These are phyloP conservation scores for Phytophthora citricola DNA, from an alignment of 352 stramenopile genomes.

Conservation along the genomic window DNA sequence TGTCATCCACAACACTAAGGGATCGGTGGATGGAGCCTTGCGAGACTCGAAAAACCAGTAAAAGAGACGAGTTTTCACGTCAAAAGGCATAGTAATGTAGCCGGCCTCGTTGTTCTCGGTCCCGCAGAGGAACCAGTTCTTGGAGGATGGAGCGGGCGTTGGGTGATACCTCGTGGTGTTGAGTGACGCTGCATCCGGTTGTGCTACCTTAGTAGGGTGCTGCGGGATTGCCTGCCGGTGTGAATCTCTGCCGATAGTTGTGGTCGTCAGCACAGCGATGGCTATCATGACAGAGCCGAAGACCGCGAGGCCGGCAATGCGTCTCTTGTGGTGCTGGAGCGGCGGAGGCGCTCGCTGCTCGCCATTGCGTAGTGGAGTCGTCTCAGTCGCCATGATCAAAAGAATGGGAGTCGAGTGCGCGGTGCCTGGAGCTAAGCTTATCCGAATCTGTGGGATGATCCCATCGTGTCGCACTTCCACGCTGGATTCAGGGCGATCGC, in stretches of 20 bases:
- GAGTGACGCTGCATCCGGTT: constrained; percentile 4
- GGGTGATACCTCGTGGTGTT: constrained; percentile 7
- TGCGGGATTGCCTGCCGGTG: constrained; percentile 9
- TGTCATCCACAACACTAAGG: constrained; percentile 77
- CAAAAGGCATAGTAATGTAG: constrained; percentile 48
- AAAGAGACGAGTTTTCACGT: constrained; percentile 53
- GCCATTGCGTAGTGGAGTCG: constrained; percentile 29
- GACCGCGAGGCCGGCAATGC: constrained; percentile 23
- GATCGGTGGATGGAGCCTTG: constrained; percentile 49
- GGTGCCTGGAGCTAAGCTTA: background rate
- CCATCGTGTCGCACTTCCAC: too few relatives aligned
- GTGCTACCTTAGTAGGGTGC: constrained; percentile 12
- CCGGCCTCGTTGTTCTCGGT: constrained; percentile 48
- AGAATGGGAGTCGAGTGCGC: background rate
- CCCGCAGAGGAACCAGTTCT: constrained; percentile 32
- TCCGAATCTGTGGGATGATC: background rate
- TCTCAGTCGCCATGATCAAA: constrained; percentile 32
- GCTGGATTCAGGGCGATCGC: background rate
- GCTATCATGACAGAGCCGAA: constrained; percentile 29
- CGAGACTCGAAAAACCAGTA: constrained; percentile 77
- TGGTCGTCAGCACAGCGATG: constrained; percentile 29
- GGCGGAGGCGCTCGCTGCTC: background rate
- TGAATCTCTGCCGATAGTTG: constrained; percentile 9
- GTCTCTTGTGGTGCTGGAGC: constrained; percentile 6
- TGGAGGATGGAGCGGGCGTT: constrained; percentile 3